Evolutionary conservation across 208 protist genomes (phyloP).

Genomic region (Herpetomonas muscarum): DNA sequence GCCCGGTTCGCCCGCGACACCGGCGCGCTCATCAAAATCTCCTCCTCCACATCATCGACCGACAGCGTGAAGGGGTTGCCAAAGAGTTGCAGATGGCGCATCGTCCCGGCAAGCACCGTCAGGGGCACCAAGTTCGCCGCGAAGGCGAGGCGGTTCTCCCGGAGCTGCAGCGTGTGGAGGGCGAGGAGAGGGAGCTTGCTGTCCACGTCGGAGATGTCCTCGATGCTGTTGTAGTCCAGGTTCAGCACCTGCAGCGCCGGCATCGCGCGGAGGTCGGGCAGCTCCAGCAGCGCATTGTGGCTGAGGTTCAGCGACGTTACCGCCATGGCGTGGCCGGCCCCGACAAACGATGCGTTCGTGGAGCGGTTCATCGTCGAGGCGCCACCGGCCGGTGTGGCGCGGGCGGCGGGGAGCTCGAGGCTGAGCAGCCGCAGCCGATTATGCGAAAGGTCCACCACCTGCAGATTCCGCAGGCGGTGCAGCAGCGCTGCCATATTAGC

Average conservation of each 20-base stretch:
- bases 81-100: conserved; percentile 43
- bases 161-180: conserved; percentile 45
- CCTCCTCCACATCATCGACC: not conserved
- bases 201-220: conserved; percentile 54
- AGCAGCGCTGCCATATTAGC: conserved; percentile 43
- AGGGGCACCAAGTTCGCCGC: conserved; percentile 44
- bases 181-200: conserved; percentile 48
- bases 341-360: conserved; percentile 3
- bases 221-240: conserved; percentile 70
- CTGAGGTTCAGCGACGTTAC: conserved; percentile 59
- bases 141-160: conserved; percentile 37
- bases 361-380: not conserved
- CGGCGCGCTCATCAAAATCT: not conserved
- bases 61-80: conserved; percentile 57
- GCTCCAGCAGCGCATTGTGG: conserved; percentile 74
- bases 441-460: conserved; percentile 55
- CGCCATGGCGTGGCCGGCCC: conserved; percentile 3
- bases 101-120: conserved; percentile 51
- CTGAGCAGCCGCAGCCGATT: conserved; percentile 62
- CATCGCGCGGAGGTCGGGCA: conserved; percentile 72
- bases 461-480: conserved; percentile 36
- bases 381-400: not conserved
- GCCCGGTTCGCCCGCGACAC: not conserved
- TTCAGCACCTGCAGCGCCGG: conserved; percentile 58
- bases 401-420: conserved; percentile 13